Evolutionary conservation across 2,329 filamentous ascomycete species (phyloP), one percentile per base, ranked within the genome.

Genomic region (Thelonectria discophora): DNA sequence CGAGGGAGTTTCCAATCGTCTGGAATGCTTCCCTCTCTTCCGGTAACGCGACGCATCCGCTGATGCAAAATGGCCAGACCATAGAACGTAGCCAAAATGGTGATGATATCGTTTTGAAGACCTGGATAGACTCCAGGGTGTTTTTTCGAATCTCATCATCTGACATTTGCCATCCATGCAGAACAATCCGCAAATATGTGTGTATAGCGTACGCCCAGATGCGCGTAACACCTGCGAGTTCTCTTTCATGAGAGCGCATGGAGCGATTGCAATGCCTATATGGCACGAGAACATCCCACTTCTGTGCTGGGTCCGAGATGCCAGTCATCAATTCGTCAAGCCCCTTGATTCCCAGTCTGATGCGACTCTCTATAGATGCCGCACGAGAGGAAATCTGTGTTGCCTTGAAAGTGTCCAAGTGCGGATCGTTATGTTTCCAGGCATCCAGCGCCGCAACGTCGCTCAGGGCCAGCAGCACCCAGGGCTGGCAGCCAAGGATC

Each of bases 61-160:
- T 54, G 7, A 62, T 39, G 5, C 49, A 62, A 15, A 62, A 58
- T 1, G 59, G 49, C 59, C 59, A 62, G 4, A 50, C 49, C 7
- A 62, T 27, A 11, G 48, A 54, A 1, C 59, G 59, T 3, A 62
- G 49, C 59, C 54, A 58, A 4, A n/a, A 27, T 12, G 49, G 49
- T 8, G 59, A 57, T 4, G 15, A 2, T 18, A 54, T 58, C 17
- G 21, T 30, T 3, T 24, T 34, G 10, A 53, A 27, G 10, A 58
- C 13, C 0, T 49, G 34, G 17, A 53, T 43, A 15, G 4, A 32
- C 11, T n/a, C 1, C 3, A 34, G 12, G 1, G 17, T 43, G 17
- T 53, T 58, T 12, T 13, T 20, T 9, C 43, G 43, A 9, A 58
- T 58, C 6, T 34, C 17, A 1, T 34, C 10, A n/a, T 54, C 30